Base-by-base conservation (phyloP, 2,329 filamentous ascomycete species). In the Hypomyces rosellus region DNA sequence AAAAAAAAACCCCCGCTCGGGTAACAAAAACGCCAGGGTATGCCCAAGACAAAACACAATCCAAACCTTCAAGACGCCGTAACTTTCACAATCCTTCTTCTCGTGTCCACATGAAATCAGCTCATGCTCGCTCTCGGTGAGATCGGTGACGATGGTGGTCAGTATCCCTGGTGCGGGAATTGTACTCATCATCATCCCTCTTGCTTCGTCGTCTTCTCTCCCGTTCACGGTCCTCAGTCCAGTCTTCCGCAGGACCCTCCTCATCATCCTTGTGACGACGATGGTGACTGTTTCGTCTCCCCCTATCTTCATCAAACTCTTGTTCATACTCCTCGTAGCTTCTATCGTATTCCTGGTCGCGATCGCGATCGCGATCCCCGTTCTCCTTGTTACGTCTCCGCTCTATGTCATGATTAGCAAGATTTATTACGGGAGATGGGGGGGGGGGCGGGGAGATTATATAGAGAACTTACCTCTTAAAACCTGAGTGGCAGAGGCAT, bases 401-500 rank as follows among this genome's bases (percentile, higher is more conserved):
- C 53, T 68, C 63, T 53, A 44, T 47, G 39, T 43, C 6, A n/a
- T 14, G 30, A 42, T 52, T 18, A 50, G 48, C 40, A 34, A 25
- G 14, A 50, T 48, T 39, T 5, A 30, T 34, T 5, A 36, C 3
- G 5, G 20, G 20, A 20, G 20, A n/a, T n/a, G 20, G 20, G 20
- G 5, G 20, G 20, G 5, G 20, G 20, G 20, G 20, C 3, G 18
- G 25, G 1, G n/a, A 51, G 51, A 48, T 30, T 18, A 37, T 16
- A 1, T 8, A 30, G 20, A 16, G 20, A 55, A 66, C 78, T 63
- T 74, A 89, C 86, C 87, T 81, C 90, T 80, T 54, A 96, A 81
- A 62, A 89, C 82, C 57, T 85, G 82, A 9, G 92, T 96, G 45
- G 85, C 86, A 55, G 84, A 80, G 12, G 90, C 89, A 63, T 95